A percentile compares a stretch with the other conserved stretches of the same genome.
phyloP scores from a whole-genome alignment of 129 eudicot species.

The Helichrysum umbraculigerum region DNA sequence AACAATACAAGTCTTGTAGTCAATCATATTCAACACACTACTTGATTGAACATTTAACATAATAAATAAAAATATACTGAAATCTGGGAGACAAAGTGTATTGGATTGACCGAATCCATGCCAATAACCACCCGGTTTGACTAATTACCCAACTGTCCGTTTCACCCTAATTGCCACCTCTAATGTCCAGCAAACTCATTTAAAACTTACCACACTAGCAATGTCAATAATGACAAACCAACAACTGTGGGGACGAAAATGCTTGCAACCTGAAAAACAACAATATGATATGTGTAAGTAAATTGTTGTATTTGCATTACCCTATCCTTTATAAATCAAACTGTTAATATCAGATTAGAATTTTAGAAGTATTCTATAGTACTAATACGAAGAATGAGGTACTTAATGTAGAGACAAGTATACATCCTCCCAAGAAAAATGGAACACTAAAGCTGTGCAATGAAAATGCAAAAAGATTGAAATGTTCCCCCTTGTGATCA shows the following conservation, averaged over 20 bases:
- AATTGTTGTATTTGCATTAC: background rate
- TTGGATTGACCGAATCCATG: background rate
- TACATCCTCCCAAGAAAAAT: slow-evolving; percentile 3
- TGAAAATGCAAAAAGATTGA: background rate
- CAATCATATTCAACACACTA: background rate
- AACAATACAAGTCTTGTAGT: background rate
- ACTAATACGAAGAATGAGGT: background rate
- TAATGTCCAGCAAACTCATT: background rate
- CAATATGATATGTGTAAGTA: slow-evolving; percentile 15
- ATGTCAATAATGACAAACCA: slow-evolving; percentile 62
- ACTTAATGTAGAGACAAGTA: background rate
- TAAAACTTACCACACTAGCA: slow-evolving; percentile 75
- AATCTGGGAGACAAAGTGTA: background rate
- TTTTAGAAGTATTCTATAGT: background rate
- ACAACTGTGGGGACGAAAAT: slow-evolving; percentile 91
- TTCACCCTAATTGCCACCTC: slow-evolving; percentile 1
- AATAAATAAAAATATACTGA: background rate
- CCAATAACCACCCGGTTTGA: background rate
- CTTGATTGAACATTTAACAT: too few relatives aligned
- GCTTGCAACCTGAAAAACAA: slow-evolving; percentile 80
- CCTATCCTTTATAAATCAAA: background rate
- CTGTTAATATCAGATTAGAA: background rate
- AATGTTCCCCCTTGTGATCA: background rate
- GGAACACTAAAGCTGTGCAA: background rate
- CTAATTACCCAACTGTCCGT: background rate